Conservation (phyloP, 768 basidiomycete species). For the Pilatotrama ljubarskyi region DNA sequence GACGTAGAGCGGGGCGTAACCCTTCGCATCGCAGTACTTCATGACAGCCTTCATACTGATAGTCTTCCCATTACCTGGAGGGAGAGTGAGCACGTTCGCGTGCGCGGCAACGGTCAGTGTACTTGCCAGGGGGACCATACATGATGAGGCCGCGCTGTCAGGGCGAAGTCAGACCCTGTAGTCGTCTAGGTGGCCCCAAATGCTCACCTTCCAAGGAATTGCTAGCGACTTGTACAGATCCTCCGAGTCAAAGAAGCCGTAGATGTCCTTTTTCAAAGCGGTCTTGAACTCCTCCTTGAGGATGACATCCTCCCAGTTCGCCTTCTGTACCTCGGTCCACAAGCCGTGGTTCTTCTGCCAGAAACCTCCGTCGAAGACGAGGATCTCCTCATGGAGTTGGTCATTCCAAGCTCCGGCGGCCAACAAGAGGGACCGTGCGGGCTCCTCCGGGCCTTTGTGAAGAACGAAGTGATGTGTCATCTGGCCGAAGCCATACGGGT, state of each 20-base stretch:
- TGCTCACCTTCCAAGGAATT: constrained; percentile 78
- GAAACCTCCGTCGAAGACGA: constrained; percentile 71
- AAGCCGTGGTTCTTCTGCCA: constrained; percentile 66
- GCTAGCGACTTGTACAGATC: constrained; percentile 68
- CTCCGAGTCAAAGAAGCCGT: constrained; percentile 79
- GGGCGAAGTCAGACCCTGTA: not conserved
- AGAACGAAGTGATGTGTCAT: constrained; percentile 49
- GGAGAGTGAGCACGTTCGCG: not conserved
- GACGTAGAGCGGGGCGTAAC: constrained; percentile 74
- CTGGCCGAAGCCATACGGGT: constrained; percentile 26
- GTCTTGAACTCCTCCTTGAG: constrained; percentile 70
- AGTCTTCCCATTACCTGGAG: constrained; percentile 77
- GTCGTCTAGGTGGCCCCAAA: not conserved
- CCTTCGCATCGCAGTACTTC: constrained; percentile 64
- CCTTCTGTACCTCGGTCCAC: constrained; percentile 51
- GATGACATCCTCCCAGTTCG: constrained; percentile 75
- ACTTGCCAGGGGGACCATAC: constrained; percentile 73
- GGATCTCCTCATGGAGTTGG: constrained; percentile 65
- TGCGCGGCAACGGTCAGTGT: not conserved
- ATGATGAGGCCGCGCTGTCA: constrained; percentile 76
- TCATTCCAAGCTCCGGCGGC: constrained; percentile 52
- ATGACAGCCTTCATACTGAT: constrained; percentile 83
- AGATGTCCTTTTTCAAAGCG: constrained; percentile 68
- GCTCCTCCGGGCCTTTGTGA: constrained; percentile 60
- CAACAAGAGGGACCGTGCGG: constrained; percentile 51